A percentile compares a stretch with the other conserved stretches of the same genome.
These are phyloP conservation scores for Aspergillus pseudoviridinutans DNA, from an alignment of 2,329 filamentous ascomycete genomes.

Conservation along the genomic window DNA sequence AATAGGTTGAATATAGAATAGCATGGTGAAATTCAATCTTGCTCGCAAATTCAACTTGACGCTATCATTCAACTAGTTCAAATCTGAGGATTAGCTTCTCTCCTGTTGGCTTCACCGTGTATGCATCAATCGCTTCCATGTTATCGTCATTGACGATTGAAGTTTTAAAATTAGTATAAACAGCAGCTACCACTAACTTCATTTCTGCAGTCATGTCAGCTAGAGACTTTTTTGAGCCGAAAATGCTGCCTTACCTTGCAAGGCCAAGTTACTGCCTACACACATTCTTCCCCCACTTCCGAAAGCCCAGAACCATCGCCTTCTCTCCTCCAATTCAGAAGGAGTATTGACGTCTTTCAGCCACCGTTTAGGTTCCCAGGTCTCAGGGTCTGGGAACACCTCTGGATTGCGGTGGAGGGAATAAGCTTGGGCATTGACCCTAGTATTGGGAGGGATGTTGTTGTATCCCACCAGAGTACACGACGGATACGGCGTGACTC, in stretches of 20 bases:
- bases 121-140: slow-evolving; percentile 64
- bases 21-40: neutral
- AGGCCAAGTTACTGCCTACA: slow-evolving; percentile 46
- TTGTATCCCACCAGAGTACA: slow-evolving; percentile 38
- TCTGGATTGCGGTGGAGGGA: slow-evolving; percentile 49
- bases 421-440: slow-evolving; percentile 48
- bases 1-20: neutral
- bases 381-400: slow-evolving; percentile 47
- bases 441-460: slow-evolving; percentile 41
- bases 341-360: slow-evolving; percentile 36
- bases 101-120: slow-evolving; percentile 56
- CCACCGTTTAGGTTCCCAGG: slow-evolving; percentile 49
- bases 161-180: slow-evolving; percentile 66
- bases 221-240: neutral
- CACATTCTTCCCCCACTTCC: slow-evolving; percentile 50
- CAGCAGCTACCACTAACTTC: slow-evolving; percentile 64
- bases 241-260: slow-evolving; percentile 37
- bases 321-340: slow-evolving; percentile 40
- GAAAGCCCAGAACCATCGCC: slow-evolving; percentile 50
- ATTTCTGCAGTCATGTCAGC: slow-evolving; percentile 53
- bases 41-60: neutral
- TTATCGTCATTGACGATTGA: slow-evolving; percentile 58
- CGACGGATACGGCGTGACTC: slow-evolving; percentile 44
- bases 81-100: slow-evolving; percentile 60
- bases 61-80: slow-evolving; percentile 24